Percentiles rank a stretch among this genome's conserved stretches.
phyloP scores from a whole-genome alignment of 257 asterid species.

The Solanum peruvianum region DNA sequence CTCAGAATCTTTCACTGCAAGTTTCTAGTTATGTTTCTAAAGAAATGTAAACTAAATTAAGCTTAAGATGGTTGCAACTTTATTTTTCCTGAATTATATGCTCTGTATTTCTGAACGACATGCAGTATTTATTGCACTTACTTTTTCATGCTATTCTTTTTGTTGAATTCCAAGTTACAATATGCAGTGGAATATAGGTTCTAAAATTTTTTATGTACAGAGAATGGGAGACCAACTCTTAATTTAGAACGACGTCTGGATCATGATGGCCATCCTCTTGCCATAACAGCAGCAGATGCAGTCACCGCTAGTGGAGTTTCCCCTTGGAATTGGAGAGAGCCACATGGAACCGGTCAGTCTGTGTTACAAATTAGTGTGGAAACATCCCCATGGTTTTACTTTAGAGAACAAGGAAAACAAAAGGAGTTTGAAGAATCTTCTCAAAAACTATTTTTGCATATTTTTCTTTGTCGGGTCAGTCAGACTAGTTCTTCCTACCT shows the following conservation, averaged over 20 bases:
- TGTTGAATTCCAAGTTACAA: not conserved
- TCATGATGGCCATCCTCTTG: conserved; percentile 90
- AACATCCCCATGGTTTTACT: not conserved
- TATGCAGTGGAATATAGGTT: not conserved
- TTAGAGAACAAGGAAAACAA: not conserved
- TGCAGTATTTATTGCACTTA: not conserved
- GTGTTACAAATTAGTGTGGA: not conserved
- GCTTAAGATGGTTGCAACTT: not conserved
- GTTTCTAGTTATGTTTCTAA: not conserved
- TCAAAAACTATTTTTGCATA: not conserved
- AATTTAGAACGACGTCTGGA: conserved; percentile 67
- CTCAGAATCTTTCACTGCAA: not conserved
- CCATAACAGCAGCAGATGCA: conserved; percentile 74
- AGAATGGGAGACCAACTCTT: conserved; percentile 57
- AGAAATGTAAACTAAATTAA: not conserved
- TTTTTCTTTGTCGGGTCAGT: not conserved
- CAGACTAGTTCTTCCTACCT: not conserved
- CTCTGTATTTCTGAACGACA: not conserved
- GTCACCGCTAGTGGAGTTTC: conserved; percentile 74
- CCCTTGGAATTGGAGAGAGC: conserved; percentile 96
- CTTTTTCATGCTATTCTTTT: not conserved
- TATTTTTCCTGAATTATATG: not conserved
- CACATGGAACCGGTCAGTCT: conserved; percentile 65
- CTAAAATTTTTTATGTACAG: conserved; percentile 24
- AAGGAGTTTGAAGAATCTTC: not conserved